Base-by-base conservation (phyloP, 2,329 filamentous ascomycete genomes). In the Lasiodiplodia gonubiensis region DNA sequence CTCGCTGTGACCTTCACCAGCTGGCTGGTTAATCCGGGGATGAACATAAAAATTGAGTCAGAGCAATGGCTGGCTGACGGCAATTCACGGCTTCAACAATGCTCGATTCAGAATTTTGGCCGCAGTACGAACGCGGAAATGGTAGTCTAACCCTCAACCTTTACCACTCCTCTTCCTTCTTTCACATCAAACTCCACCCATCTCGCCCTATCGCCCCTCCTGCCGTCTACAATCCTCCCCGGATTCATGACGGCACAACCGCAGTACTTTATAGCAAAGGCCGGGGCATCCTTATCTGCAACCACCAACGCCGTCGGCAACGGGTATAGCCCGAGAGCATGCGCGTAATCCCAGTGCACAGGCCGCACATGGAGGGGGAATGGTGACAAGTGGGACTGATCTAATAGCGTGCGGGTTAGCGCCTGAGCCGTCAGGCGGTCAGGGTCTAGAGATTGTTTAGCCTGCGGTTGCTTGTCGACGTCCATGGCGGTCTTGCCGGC, bases 161-260 rank as follows among this genome's bases (percentile, higher is more conserved):
- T 72, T 0, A 78, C 72, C n/a, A 72, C 64, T 0, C 77, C 78
- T 1, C 64, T 48, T 2, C 70, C 70, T 33, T 61, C 74, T 69
- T 71, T 68, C 25, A 79, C 67, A 71, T 79, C 91, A 81, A 94
- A 98, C 81, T 98, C 95, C 1, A 94, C 85, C 94, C 95, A 98
- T 70, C 89, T 86, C 6, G 89, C 91, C 68, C 76, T 76, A 7
- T 90, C 87, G 4, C 89, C 88, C 70, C 88, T 86, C 27, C 76
- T 77, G 61, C 74, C 76, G 67, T 77, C 79, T 39, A 96, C 85
- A 60, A 99, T 79, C 59, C 86, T 85, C 6, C 93, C 93, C 0
- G 95, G 94, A 77, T 99, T 99, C 86, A 99, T 90, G 39, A 97
- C 94, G 80, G 95, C 92, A 75, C 95, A 98, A 0, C 94, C 94